Conservation (phyloP, 1,139 yeast species). For the Nakaseomyces sp. region DNA sequence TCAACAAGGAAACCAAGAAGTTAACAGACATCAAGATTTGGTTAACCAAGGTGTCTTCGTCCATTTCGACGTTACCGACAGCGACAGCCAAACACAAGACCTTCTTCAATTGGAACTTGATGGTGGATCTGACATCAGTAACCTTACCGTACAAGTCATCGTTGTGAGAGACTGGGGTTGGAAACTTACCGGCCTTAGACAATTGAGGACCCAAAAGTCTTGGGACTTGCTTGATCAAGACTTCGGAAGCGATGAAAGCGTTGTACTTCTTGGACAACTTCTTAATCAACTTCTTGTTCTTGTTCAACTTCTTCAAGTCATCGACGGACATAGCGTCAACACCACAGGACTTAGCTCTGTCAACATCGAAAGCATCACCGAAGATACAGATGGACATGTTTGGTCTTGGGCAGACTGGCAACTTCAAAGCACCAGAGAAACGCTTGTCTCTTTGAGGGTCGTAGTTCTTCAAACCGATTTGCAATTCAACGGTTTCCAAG, state of each 20-base stretch:
- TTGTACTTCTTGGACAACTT: slow-evolving; percentile 99
- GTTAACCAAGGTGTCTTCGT: slow-evolving; percentile 90
- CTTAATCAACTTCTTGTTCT: slow-evolving; percentile 99
- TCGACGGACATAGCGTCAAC: slow-evolving; percentile 99
- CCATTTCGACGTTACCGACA: slow-evolving; percentile 99
- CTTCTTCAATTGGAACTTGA: slow-evolving; percentile 99
- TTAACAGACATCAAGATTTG: slow-evolving; percentile 98
- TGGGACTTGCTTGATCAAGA: slow-evolving; percentile 99
- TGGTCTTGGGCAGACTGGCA: slow-evolving; percentile 99
- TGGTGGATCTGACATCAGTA: slow-evolving; percentile 96
- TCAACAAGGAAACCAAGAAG: slow-evolving; percentile 98
- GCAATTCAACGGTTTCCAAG: slow-evolving; percentile 99
- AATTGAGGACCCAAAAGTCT: slow-evolving; percentile 99
- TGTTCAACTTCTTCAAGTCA: slow-evolving; percentile 99
- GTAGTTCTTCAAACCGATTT: slow-evolving; percentile 99
- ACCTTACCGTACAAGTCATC: slow-evolving; percentile 97
- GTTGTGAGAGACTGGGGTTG: slow-evolving; percentile 99
- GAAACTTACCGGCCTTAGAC: slow-evolving; percentile 99
- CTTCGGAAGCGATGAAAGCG: slow-evolving; percentile 99
- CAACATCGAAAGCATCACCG: slow-evolving; percentile 99
- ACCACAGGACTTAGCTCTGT: slow-evolving; percentile 99
- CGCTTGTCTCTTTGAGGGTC: slow-evolving; percentile 99
- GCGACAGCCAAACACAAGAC: slow-evolving; percentile 89
- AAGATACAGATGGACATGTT: slow-evolving; percentile 99
- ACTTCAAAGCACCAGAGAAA: slow-evolving; percentile 99